phyloP scores from a whole-genome alignment of 129 eudicot species.

The Arctium lappa region DNA sequence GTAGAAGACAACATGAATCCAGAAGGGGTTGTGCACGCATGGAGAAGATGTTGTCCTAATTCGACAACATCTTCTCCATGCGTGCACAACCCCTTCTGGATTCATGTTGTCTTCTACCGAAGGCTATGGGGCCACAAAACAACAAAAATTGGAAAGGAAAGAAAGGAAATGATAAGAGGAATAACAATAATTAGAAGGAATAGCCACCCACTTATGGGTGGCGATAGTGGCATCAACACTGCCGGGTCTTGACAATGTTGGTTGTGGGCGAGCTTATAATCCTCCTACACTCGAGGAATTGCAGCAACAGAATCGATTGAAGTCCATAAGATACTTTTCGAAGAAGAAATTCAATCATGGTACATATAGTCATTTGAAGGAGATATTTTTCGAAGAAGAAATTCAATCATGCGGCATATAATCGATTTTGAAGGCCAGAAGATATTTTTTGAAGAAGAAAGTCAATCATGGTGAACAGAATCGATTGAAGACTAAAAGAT shows the following conservation, averaged over 20 bases:
- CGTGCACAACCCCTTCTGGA: slow-evolving; percentile 26
- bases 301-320: slow-evolving; percentile 70
- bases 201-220: neutral
- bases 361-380: no score
- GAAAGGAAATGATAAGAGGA: slow-evolving; percentile 35
- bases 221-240: slow-evolving; percentile 7
- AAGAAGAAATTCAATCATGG: slow-evolving; percentile 51
- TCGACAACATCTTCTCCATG: neutral
- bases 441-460: slow-evolving; percentile 51
- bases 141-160: slow-evolving; percentile 63
- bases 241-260: neutral
- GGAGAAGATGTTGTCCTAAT: no score
- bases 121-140: slow-evolving; percentile 38
- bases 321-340: slow-evolving; percentile 45
- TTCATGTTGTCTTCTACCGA: slow-evolving; percentile 13
- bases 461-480: neutral
- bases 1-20: slow-evolving; percentile 14
- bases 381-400: no score
- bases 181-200: slow-evolving; percentile 30
- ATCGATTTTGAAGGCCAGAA: no score
- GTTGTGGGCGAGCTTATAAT: slow-evolving; percentile 35
- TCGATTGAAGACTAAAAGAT: no score
- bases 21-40: slow-evolving; percentile 25
- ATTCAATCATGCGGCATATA: no score
- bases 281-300: slow-evolving; percentile 50